Evolutionary conservation across 2,329 filamentous ascomycete species (phyloP).

Genomic region (Knoxdaviesia proteae): DNA sequence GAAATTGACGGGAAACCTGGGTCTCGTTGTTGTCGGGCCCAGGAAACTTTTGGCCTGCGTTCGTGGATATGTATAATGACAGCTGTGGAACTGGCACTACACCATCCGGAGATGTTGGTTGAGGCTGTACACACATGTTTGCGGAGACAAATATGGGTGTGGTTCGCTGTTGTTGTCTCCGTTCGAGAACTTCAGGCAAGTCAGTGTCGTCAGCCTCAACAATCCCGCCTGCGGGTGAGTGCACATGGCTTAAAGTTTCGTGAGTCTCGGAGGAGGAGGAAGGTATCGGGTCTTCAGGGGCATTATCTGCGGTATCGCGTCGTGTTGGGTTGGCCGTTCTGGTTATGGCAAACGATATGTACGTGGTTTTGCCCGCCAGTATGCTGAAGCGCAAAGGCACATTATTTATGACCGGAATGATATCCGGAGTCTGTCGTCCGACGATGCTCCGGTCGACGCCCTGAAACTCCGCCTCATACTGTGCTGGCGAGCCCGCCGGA

Average conservation of each 20-base stretch:
- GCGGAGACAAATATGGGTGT: conserved; percentile 53
- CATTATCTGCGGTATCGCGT: too few relatives aligned
- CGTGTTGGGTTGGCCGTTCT: too few relatives aligned
- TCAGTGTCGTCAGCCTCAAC: too few relatives aligned
- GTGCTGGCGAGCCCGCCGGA: background rate
- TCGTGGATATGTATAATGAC: conserved; percentile 54
- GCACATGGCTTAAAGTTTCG: too few relatives aligned
- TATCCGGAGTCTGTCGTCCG: conserved; percentile 19
- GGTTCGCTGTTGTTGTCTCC: conserved; percentile 5
- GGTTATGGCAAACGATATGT: too few relatives aligned
- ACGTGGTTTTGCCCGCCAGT: too few relatives aligned
- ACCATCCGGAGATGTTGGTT: conserved; percentile 7
- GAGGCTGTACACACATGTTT: conserved; percentile 68
- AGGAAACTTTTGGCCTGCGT: conserved; percentile 39
- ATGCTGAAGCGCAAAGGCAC: too few relatives aligned
- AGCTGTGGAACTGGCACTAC: conserved; percentile 43
- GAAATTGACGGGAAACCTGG: conserved; percentile 21
- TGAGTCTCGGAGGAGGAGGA: too few relatives aligned
- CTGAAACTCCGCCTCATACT: conserved; percentile 40
- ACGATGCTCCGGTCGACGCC: conserved; percentile 41
- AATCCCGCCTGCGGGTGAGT: too few relatives aligned
- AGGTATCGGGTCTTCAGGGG: too few relatives aligned
- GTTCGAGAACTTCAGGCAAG: conserved; percentile 2
- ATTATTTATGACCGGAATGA: too few relatives aligned
- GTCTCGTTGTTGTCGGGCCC: conserved; percentile 30